Base-by-base conservation (phyloP, 129 eudicot genomes). In the Mikania micrantha region DNA sequence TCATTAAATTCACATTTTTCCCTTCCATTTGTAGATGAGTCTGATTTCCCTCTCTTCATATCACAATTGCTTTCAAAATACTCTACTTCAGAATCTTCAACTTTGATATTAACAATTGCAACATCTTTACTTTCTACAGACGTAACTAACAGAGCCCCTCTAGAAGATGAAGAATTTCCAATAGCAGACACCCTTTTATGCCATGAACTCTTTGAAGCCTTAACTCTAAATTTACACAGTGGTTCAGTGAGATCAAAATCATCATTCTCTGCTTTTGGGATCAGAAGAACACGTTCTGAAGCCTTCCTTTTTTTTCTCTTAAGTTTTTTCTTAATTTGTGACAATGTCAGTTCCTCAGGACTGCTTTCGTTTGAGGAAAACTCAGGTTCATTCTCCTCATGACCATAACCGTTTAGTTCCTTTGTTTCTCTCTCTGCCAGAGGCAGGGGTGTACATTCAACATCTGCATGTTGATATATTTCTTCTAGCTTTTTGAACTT, bases 231-330 rank as follows among this genome's bases (percentile, higher is more conserved):
- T 59, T 75, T 71, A 77, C 75, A 79, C 70, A 88, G 73, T 40
- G 98, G 85, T 79, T 79, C 82, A 38, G 64, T 60, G 44, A 92
- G 82, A 74, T 92, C 95, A 69, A 56, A 50, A 27, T 82, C 92
- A 74, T 91, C 87, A 2, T 70, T 72, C 16, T 71, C 87, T 69
- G 19, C 64, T 20, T 78, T 79, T 44, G 79, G 58, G 44, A 60
- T 60, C 60, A 60, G 17, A 45, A 44, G 16, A 70, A 50, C 34
- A 59, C 74, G 42, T 64, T 66, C 69, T 25, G 48, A 64, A 70
- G 54, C 67, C 64, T 88, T 91, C 28, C 88, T 81, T 76, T 81
- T 91, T 82, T 79, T 88, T 50, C 73, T 58, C 67, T 52, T 77
- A 64, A 74, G 80, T 24, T 47, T 78, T 15, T 81, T 54, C 68